Base-by-base conservation (phyloP, 2,329 filamentous ascomycete species). In the Periconia digitata region DNA sequence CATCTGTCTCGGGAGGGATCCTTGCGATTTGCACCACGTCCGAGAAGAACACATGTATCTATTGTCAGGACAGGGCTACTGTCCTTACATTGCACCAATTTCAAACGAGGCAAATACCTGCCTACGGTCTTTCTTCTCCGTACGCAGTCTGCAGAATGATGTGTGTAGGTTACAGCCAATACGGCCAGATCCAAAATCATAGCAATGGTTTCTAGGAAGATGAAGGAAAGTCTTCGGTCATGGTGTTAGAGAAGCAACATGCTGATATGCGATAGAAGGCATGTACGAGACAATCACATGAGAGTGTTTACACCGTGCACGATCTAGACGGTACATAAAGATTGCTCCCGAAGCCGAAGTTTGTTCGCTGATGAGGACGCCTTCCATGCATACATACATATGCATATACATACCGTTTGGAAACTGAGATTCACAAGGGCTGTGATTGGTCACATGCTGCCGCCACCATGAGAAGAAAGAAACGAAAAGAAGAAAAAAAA, bases 221-320 rank as follows among this genome's bases (percentile, higher is more conserved):
- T 29, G 32, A 49, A 49, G 2, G 47, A 49, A 3, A 21, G 18
- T 12, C 2, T 21, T 22, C 45, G 47, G 8, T 49, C 43, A 44
- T 22, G 12, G 15, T 20, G 10, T 17, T 15, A 2, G 45, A 20
- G 16, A 40, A 13, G 4, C 38, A 8, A 16, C 27, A 41, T 6
- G 47, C 37, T 6, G 42, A 45, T 13, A 36, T 22, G 21, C 47
- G 42, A 3, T 45, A 21, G 6, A 49, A 32, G 12, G 37, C 32
- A 15, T 44, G 42, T n/a, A n/a, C n/a, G n/a, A n/a, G n/a, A n/a
- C n/a, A n/a, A n/a, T n/a, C n/a, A n/a, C n/a, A n/a, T n/a, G n/a
- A n/a, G n/a, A n/a, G n/a, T n/a, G n/a, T n/a, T n/a, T n/a, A n/a
- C n/a, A n/a, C n/a, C n/a, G n/a, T n/a, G n/a, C n/a, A n/a, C n/a